Conservation (phyloP, 2,329 filamentous ascomycete genomes). For the Ilyonectria sp. region DNA sequence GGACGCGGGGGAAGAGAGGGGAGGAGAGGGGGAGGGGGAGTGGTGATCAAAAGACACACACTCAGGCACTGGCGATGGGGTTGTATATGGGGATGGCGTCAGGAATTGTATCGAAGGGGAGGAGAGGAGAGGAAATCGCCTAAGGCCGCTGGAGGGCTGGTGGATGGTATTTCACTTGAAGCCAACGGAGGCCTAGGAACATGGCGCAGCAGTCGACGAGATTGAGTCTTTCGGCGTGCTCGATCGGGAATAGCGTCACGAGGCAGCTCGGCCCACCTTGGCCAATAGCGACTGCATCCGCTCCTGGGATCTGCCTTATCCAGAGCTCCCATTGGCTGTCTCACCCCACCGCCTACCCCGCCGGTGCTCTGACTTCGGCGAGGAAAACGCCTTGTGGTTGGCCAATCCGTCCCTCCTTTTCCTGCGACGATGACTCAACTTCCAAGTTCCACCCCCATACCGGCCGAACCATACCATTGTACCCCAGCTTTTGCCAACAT, state of each 20-base stretch:
- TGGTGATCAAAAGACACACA: not conserved
- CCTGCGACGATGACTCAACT: slow-evolving; percentile 52
- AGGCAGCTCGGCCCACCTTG: not conserved
- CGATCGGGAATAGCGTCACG: slow-evolving; percentile 54
- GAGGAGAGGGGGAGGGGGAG: slow-evolving; percentile 1
- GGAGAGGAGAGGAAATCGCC: slow-evolving; percentile 47
- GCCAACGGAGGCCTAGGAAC: slow-evolving; percentile 38
- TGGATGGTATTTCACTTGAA: slow-evolving; percentile 55
- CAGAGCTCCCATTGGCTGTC: slow-evolving; percentile 46
- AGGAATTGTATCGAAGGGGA: slow-evolving; percentile 30
- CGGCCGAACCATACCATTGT: slow-evolving; percentile 1
- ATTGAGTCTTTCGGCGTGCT: slow-evolving; percentile 63
- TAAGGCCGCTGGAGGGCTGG: slow-evolving; percentile 54
- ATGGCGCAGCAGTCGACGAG: slow-evolving; percentile 52
- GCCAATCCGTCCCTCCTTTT: slow-evolving; percentile 46
- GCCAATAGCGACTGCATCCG: slow-evolving; percentile 48
- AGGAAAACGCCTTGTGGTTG: slow-evolving; percentile 50
- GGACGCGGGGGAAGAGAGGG: not conserved
- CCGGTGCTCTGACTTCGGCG: slow-evolving; percentile 53
- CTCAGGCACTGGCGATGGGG: slow-evolving; percentile 1
- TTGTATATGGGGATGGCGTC: slow-evolving; percentile 1
- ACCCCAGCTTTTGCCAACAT: slow-evolving; percentile 43
- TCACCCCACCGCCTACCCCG: slow-evolving; percentile 47
- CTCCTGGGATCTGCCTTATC: slow-evolving; percentile 28
- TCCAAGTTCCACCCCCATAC: slow-evolving; percentile 14